Percentiles rank a stretch among this genome's conserved stretches.
Evolutionary conservation across 257 asterid species (phyloP).

Genomic region (Solanum bulbocastanum): DNA sequence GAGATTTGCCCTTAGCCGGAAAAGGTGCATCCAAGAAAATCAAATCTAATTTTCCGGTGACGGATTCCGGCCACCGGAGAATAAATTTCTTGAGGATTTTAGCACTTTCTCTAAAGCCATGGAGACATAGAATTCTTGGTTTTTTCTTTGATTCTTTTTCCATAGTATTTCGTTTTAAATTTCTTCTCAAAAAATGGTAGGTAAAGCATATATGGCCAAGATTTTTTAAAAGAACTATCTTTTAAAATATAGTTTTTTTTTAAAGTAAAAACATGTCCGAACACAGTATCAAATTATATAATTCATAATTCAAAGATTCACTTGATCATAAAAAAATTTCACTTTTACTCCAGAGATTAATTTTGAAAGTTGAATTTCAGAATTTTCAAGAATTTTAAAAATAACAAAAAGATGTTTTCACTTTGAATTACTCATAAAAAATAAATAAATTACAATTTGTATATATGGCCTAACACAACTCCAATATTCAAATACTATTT

Average conservation of each 20-base stretch:
- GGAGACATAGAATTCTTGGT: slow-evolving; percentile 25
- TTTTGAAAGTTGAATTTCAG: no score
- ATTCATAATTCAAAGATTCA: no score
- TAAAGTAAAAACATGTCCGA: background rate
- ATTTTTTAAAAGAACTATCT: background rate
- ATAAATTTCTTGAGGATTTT: slow-evolving; percentile 15
- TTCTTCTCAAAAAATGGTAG: background rate
- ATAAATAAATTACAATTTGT: background rate
- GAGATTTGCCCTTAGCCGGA: slow-evolving; percentile 14
- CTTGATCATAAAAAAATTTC: background rate
- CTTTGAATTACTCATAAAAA: background rate
- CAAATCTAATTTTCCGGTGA: slow-evolving; percentile 13
- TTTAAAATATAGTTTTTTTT: no score
- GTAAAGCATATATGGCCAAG: background rate
- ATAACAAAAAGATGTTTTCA: no score
- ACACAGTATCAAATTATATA: no score
- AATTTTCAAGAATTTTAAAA: no score
- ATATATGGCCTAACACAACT: accelerated
- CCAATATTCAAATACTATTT: no score
- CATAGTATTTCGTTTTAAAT: background rate
- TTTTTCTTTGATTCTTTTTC: background rate
- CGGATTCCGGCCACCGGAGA: slow-evolving; percentile 19
- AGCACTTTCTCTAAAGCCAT: slow-evolving; percentile 24
- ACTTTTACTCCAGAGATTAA: background rate
- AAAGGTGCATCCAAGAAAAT: slow-evolving; percentile 24